Conservation (phyloP, 2,329 filamentous ascomycete genomes). For the Hypoxylon sp. region DNA sequence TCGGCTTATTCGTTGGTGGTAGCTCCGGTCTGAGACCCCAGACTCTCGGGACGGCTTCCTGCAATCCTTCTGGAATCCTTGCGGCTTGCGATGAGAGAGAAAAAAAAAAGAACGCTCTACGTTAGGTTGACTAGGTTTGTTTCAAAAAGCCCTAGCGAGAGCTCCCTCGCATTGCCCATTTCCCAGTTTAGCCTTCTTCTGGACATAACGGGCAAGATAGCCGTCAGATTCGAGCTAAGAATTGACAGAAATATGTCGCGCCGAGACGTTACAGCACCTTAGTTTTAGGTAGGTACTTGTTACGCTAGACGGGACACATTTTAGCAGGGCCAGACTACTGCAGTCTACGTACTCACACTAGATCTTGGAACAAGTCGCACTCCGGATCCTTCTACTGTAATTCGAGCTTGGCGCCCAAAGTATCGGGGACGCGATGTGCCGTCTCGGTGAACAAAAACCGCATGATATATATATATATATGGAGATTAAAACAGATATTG, state of each 20-base stretch:
- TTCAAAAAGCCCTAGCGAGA: constrained; percentile 41
- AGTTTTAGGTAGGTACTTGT: constrained; percentile 18
- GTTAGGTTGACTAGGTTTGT: constrained; percentile 33
- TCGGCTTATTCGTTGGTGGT: constrained; percentile 31
- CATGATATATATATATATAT: constrained; percentile 19
- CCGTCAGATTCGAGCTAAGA: constrained; percentile 24
- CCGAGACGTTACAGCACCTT: constrained; percentile 28
- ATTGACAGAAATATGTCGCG: constrained; percentile 8
- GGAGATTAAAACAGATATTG: constrained; percentile 19
- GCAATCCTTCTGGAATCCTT: constrained; percentile 35
- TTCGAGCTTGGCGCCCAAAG: constrained; percentile 38
- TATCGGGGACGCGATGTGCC: constrained; percentile 40
- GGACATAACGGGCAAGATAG: constrained; percentile 33
- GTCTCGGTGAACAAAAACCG: constrained; percentile 34
- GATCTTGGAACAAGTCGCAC: constrained; percentile 42
- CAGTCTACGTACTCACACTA: constrained; percentile 7
- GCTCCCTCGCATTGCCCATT: constrained; percentile 31
- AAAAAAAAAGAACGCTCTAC: constrained; percentile 12
- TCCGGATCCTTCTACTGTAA: constrained; percentile 37
- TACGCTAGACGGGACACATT: constrained; percentile 23
- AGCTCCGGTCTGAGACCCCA: constrained; percentile 36
- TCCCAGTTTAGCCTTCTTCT: constrained; percentile 27
- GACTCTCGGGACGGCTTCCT: constrained; percentile 35
- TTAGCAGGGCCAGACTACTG: constrained; percentile 15
- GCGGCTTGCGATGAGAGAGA: constrained; percentile 21